Evolutionary conservation across 352 stramenopile species (phyloP), one percentile per base, ranked within the genome.

Genomic region (Phytophthora pluvialis): DNA sequence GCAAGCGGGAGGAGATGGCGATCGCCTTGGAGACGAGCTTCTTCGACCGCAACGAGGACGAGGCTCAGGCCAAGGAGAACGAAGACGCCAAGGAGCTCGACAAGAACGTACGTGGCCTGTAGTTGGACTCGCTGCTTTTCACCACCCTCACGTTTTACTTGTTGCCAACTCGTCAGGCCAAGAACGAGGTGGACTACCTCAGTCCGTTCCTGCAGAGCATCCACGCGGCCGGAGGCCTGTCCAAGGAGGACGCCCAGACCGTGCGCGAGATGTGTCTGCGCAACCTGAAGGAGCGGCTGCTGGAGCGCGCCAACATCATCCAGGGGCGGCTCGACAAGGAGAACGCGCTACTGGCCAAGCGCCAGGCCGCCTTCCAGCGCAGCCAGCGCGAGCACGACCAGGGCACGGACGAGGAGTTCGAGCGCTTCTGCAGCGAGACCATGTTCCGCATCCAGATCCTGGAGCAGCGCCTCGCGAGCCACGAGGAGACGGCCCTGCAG

Each of bases 361-460:
- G 91, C 29, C 94, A 98, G 80, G 90, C 87, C 1, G 86, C 88
- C 0, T 98, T 98, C 74, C 90, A 98, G 72, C 86, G 94, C 38
- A 97, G 90, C 52, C 90, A 97, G 65, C 80, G 91, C 26, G 90
- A 98, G 58, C 90, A 97, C 63, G 91, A 98, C 75, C 85, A 95
- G 48, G 86, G 81, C 60, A 94, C 88, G 4, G 92, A 98, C 67
- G 89, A 98, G 31, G 93, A 98, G 61, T 98, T 98, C 66, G 90
- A 98, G 76, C 83, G 86, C 32, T 98, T 98, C 69, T 98, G 91
- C 77, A 95, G 83, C 52, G 93, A 98, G 70, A 94, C 93, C 51
- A 98, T 98, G 91, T 98, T 98, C 70, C 81, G 94, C 42, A 98
- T 98, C 69, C 89, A 98, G 75, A 98, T 98, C 55, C 73, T 98